Evolutionary conservation across 2,329 filamentous ascomycete genomes (phyloP), one percentile per base, ranked within the genome.

Genomic region (Coleophoma crateriformis): DNA sequence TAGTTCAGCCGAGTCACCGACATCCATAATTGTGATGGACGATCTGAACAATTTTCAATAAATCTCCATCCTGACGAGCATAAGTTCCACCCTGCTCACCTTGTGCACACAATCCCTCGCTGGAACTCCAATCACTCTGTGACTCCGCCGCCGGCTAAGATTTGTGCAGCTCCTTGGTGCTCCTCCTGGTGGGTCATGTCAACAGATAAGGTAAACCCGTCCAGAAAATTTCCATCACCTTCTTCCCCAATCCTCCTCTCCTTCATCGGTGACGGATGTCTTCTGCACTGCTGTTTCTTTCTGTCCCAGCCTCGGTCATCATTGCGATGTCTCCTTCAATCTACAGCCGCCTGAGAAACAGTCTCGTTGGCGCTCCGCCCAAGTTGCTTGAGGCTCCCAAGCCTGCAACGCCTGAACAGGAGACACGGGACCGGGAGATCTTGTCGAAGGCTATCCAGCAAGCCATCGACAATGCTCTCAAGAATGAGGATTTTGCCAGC

Each of bases 401-500:
- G 32, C 4, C 45, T 6, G 33, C 47, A 17, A 40, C 50, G 2
- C 49, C 55, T n/a, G 58, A 60, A 33, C 48, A 54, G 15, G 43
- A 50, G 17, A 54, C 56, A 19, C 37, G 55, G 38, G 59, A 63
- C 35, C 54, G 50, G 35, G 56, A 59, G 34, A 27, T 50, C 3
- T 27, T 63, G 2, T 46, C 59, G 41, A 57, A 60, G 39, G 57
- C 58, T 6, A 50, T 63, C 14, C 46, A 50, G 17, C 56, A 60
- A 19, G 60, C 59, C 39, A 56, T 62, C 2, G 47, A 54, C 32
- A 52, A 55, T 15, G 56, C 54, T 33, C 52, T 63, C 47, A 60
- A 54, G 35, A 54, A 48, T n/a, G 57, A 63, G 1, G 51, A 42
- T 5, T 63, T 63, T 34, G 59, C 56, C 20, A 60, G 57, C 46